phyloP scores from a whole-genome alignment of 345 rosid species.

The Trapa incisa region DNA sequence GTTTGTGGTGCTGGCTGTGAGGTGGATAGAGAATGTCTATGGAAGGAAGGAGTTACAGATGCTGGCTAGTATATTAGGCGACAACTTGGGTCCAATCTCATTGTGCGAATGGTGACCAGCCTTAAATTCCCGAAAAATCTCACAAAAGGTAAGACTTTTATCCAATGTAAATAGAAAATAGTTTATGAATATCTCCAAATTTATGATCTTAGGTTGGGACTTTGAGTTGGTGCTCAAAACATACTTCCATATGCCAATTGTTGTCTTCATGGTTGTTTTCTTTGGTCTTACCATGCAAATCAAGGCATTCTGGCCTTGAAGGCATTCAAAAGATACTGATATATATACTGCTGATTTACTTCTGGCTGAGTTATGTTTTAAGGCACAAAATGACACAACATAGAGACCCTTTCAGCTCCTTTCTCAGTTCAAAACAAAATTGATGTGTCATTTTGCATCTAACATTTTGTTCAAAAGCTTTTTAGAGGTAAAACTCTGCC shows the following conservation, averaged over 20 bases:
- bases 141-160: neutral
- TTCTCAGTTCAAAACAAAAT: too few species aligned
- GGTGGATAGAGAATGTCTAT: neutral
- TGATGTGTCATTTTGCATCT: too few species aligned
- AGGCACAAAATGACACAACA: too few species aligned
- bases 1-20: constrained; percentile 2
- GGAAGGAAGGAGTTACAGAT: neutral
- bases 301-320: neutral
- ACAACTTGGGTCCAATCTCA: constrained; percentile 1
- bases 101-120: neutral
- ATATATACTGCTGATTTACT: neutral
- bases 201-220: neutral
- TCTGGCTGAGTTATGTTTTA: neutral
- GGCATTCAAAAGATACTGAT: neutral
- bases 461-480: too few species aligned
- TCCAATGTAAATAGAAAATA: neutral
- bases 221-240: neutral
- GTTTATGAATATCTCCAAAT: neutral
- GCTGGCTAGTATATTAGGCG: constrained; percentile 1
- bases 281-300: neutral
- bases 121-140: neutral
- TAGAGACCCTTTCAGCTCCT: too few species aligned
- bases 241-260: neutral
- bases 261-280: neutral
- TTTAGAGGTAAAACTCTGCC: too few species aligned